Conservation (phyloP, 2,329 filamentous ascomycete genomes). For the Fusarium napiforme region DNA sequence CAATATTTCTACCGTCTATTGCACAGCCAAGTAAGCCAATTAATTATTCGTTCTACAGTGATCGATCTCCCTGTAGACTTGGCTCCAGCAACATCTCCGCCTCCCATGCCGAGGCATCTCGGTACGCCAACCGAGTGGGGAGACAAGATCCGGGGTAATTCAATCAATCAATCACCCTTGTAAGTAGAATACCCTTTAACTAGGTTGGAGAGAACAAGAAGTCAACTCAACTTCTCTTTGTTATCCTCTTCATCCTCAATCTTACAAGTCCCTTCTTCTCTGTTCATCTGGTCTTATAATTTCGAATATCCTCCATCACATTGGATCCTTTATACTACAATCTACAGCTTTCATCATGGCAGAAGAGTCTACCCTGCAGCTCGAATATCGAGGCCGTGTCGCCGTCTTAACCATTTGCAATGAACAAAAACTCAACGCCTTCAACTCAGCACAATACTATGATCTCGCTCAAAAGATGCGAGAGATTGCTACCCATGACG, state of each 20-base stretch:
- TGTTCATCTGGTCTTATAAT: neutral
- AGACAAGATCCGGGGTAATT: slow-evolving; percentile 25
- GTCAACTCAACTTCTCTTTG: neutral
- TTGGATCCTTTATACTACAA: too few relatives aligned
- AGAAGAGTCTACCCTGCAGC: slow-evolving; percentile 45
- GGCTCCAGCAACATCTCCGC: slow-evolving; percentile 3
- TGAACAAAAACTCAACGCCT: slow-evolving; percentile 86
- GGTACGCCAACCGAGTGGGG: slow-evolving; percentile 2
- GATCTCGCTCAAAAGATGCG: slow-evolving; percentile 77
- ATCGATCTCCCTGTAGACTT: neutral
- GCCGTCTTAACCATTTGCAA: slow-evolving; percentile 88
- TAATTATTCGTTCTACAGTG: neutral
- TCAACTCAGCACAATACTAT: slow-evolving; percentile 79
- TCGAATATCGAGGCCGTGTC: slow-evolving; percentile 56
- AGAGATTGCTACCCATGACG: slow-evolving; percentile 80
- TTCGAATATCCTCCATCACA: neutral
- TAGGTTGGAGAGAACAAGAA: slow-evolving; percentile 5
- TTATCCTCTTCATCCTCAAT: neutral
- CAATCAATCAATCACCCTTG: slow-evolving; percentile 1
- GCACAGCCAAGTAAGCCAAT: neutral
- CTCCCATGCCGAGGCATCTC: slow-evolving; percentile 17
- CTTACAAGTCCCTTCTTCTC: neutral
- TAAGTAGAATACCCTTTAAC: slow-evolving; percentile 2
- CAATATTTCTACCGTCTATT: neutral
- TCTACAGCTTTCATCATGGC: slow-evolving; percentile 17